phyloP scores from a whole-genome alignment of 345 rosid genomes.

The Brassica incana region DNA sequence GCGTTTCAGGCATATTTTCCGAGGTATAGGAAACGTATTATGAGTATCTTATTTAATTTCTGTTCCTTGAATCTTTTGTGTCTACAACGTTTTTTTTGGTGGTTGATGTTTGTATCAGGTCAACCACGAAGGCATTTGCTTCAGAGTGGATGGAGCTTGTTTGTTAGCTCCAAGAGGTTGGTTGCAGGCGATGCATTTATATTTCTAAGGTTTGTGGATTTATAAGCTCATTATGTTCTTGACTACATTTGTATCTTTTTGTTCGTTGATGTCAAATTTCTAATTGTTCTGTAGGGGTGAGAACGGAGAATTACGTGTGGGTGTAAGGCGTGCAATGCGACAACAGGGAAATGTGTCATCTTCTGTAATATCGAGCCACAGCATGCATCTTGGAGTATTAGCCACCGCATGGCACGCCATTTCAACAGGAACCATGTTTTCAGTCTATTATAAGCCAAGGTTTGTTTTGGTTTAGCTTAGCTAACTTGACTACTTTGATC shows the following conservation, averaged over 20 bases:
- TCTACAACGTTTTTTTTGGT: not conserved
- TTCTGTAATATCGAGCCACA: constrained; percentile 87
- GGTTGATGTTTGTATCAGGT: constrained; percentile 47
- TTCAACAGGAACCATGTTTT: constrained; percentile 74
- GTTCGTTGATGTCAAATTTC: not conserved
- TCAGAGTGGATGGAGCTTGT: constrained; percentile 94
- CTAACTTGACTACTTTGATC: not conserved
- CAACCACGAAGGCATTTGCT: constrained; percentile 88
- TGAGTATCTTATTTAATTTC: not conserved
- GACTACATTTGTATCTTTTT: not conserved
- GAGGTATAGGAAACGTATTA: constrained; percentile 46
- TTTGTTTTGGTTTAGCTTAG: constrained; percentile 22
- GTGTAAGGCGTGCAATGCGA: constrained; percentile 88
- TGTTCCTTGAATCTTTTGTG: not conserved
- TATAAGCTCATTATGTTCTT: not conserved
- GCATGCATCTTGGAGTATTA: constrained; percentile 93
- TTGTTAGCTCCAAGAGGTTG: constrained; percentile 82
- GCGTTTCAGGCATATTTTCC: constrained; percentile 81
- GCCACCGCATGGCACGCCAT: constrained; percentile 94
- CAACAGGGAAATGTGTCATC: constrained; percentile 77
- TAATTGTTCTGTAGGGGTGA: constrained; percentile 56
- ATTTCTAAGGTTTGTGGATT: constrained; percentile 61
- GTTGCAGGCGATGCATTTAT: constrained; percentile 93
- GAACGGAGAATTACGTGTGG: constrained; percentile 82
- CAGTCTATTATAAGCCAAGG: constrained; percentile 91